phyloP scores from a whole-genome alignment of 352 stramenopile species.

The Phytophthora colocasiae region DNA sequence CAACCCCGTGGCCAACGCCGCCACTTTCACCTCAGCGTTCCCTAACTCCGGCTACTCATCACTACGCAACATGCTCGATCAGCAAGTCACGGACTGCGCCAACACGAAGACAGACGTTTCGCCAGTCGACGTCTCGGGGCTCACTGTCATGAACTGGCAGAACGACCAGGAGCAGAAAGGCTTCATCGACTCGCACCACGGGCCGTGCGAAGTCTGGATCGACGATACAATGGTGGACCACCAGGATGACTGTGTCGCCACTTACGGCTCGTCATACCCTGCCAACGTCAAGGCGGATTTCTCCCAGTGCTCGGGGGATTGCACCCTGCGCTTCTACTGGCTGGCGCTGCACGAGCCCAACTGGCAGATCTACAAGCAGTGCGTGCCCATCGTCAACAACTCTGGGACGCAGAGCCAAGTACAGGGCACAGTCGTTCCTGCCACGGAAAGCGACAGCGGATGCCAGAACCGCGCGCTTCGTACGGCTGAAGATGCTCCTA shows the following conservation, averaged over 20 bases:
- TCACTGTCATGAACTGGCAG: constrained; percentile 52
- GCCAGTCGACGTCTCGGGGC: constrained; percentile 47
- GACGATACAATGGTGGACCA: constrained; percentile 53
- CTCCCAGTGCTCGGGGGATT: constrained; percentile 37
- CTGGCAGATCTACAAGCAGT: constrained; percentile 57
- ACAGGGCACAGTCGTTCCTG: constrained; percentile 24
- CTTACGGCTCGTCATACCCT: constrained; percentile 34
- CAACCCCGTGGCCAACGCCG: constrained; percentile 49
- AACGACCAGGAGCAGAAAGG: constrained; percentile 56
- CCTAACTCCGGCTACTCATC: constrained; percentile 48
- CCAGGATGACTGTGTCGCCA: constrained; percentile 55
- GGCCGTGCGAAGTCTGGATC: constrained; percentile 69
- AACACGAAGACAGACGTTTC: constrained; percentile 47
- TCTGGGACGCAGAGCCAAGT: constrained; percentile 18
- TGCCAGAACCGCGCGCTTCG: constrained; percentile 38
- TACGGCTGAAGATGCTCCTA: constrained; percentile 25
- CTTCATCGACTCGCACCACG: constrained; percentile 62
- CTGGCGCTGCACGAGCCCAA: constrained; percentile 45
- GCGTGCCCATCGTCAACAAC: constrained; percentile 39
- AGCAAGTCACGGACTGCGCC: constrained; percentile 44
- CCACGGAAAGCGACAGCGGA: constrained; percentile 16
- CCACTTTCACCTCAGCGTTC: constrained; percentile 53
- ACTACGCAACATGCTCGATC: constrained; percentile 52
- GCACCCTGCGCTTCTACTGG: constrained; percentile 45
- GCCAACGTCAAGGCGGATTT: constrained; percentile 39